phyloP scores from a whole-genome alignment of 2,329 filamentous ascomycete genomes.

The Tolypocladium tropicale region DNA sequence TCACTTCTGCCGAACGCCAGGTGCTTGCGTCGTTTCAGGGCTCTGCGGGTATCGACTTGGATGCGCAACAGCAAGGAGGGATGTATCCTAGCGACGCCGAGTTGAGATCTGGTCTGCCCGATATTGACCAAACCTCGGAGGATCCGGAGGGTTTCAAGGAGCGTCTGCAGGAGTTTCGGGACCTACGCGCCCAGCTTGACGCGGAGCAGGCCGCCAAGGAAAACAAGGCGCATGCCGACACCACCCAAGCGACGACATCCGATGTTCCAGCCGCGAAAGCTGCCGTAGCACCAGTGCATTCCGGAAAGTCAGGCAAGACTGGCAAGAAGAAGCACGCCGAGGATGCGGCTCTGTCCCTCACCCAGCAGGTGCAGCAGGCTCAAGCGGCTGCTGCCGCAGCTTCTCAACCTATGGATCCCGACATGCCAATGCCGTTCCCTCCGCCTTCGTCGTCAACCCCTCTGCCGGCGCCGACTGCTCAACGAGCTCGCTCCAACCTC shows the following conservation, averaged over 20 bases:
- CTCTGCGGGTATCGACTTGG: not conserved
- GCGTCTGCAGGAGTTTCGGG: conserved; percentile 75
- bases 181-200: conserved; percentile 64
- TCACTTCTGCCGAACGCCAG: conserved; percentile 45
- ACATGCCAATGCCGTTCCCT: conserved; percentile 67
- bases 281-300: not conserved
- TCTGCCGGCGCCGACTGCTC: conserved; percentile 78
- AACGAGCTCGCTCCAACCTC: conserved; percentile 73
- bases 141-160: conserved; percentile 54
- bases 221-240: not conserved
- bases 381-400: conserved; percentile 35
- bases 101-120: conserved; percentile 37
- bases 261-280: conserved; percentile 2
- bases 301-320: conserved; percentile 2
- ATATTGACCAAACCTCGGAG: conserved; percentile 37
- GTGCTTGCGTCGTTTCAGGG: conserved; percentile 31
- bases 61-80: conserved; percentile 11
- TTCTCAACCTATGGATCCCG: conserved; percentile 39
- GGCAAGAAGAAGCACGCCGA: conserved; percentile 20
- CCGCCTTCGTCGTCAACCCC: conserved; percentile 69
- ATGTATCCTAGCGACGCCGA: conserved; percentile 25
- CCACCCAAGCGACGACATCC: not conserved
- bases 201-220: conserved; percentile 26
- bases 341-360: conserved; percentile 50
- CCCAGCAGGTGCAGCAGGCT: conserved; percentile 76